Base-by-base conservation (phyloP, 257 asterid genomes). In the Solanum lignicaule region DNA sequence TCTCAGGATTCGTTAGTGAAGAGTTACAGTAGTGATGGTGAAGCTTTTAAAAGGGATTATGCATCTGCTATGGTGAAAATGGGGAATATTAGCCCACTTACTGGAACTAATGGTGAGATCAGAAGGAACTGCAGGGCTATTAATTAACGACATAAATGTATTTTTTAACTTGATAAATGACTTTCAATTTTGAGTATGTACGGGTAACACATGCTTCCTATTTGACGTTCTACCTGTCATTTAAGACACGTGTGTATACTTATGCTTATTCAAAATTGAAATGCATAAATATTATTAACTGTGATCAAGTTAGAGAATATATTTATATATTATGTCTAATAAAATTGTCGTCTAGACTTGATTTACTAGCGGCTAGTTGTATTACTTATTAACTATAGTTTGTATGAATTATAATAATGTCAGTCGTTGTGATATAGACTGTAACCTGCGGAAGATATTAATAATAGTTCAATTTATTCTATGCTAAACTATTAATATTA, bases 41-140 rank as follows among this genome's bases (percentile, higher is more conserved):
- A 38, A 52, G 38, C 88, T 66, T 94, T 95, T 74, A 78, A 62
- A 84, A 88, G 27, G 35, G 96, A 94, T 62, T 95, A 93, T 78
- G 93, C 91, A 9, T 91, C 90, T 21, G 97, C 95, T 0, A 93
- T 95, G 93, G 90, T 92, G 65, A 94, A 84, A 79, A 91, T 95
- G 98, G 95, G 95, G 71, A 92, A 94, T 36, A 90, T 95, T 29
- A 93, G 94, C 62, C 98, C 97, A 32, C 93, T 91, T 23, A 93
- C 95, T 0, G 98, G 98, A 78, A 38, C 74, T 18, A 79, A 83
- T 9, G 97, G 97, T 16, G 95, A 95, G 83, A 92, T 95, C 5
- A 90, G 97, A 60, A 91, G 87, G 90, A 94, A 91, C 12, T 95
- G 97, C 89, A 92, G 95, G 85, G 55, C 88, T 36, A 84, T 91